Base-by-base conservation (phyloP, 1,284 basidiomycete genomes). In the Leccinum fuscescens region DNA sequence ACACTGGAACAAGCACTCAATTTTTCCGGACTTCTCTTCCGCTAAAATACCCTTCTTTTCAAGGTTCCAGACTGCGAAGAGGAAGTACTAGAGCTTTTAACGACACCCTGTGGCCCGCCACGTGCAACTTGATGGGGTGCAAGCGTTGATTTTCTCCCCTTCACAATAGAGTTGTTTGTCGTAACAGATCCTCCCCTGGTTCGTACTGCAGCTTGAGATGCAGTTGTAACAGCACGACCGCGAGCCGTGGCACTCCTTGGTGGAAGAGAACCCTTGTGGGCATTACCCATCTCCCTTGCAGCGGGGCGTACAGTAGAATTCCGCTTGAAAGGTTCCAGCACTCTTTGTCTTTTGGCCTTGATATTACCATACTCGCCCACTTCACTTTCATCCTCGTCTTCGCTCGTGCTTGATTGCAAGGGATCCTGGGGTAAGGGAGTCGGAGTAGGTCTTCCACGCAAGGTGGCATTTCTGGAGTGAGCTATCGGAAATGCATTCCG, bases 301-400 rank as follows among this genome's bases (percentile, higher is more conserved):
- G 46, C 35, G 11, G 71, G 72, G 9, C 74, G 74, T n/a, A 74
- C 55, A 15, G 69, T 71, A 8, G 68, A 69, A 55, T 59, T 65
- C 35, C 73, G 72, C 54, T 61, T 66, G n/a, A 63, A 29, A 37
- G 73, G 68, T 14, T 67, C 65, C 27, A 75, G 39, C 24, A 75
- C 64, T 27, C 54, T 73, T 53, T 68, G 74, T 46, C 63, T 72
- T 59, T 75, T 73, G 8, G 50, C 54, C 17, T 61, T 61, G 27
- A 57, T 50, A 33, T 54, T 56, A 50, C 46, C 39, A 24, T 62
- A 61, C 8, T 58, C 60, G 11, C 58, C 56, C 8, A 39, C 57
- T 31, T 61, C 63, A 39, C 54, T 56, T 27, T 62, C 72, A 53
- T 52, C 59, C 12, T 67, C 73, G n/a, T 57, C 62, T 29, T 66